phyloP scores from a whole-genome alignment of 176 grass and related monocot genomes.

The Luzula sylvatica region DNA sequence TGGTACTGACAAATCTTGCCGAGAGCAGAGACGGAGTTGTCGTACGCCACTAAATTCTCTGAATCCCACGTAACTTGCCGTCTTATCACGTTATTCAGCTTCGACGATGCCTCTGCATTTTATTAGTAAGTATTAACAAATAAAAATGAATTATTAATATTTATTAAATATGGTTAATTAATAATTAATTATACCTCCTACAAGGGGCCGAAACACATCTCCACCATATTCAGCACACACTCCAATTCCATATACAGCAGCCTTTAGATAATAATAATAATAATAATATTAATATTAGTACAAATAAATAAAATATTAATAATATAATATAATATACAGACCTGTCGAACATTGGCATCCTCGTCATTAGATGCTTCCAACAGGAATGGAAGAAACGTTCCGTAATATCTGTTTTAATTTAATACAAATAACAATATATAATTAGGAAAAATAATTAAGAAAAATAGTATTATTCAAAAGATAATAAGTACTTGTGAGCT shows the following conservation, averaged over 20 bases:
- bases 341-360: conserved; percentile 88
- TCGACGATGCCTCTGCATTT: conserved; percentile 76
- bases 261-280: conserved; percentile 25
- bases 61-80: conserved; percentile 55
- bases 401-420: conserved; percentile 67
- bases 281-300: background rate
- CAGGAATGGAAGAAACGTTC: conserved; percentile 91
- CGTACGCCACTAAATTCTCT: conserved; percentile 92
- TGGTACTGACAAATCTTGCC: conserved; percentile 95
- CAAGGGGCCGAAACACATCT: conserved; percentile 67
- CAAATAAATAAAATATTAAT: conserved; percentile 15
- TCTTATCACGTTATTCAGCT: conserved; percentile 76
- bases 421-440: conserved; percentile 20
- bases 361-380: conserved; percentile 94
- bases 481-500: conserved; percentile 47
- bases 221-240: conserved; percentile 95
- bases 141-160: background rate
- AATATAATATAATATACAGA: conserved; percentile 13
- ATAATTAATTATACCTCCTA: conserved; percentile 98
- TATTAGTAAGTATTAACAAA: background rate
- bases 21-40: conserved; percentile 95
- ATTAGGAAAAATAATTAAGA: background rate
- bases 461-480: background rate
- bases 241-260: conserved; percentile 96
- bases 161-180: background rate